Base-by-base conservation (phyloP, 148 eudicot genomes). In the Vaccinium macrocarpon region DNA sequence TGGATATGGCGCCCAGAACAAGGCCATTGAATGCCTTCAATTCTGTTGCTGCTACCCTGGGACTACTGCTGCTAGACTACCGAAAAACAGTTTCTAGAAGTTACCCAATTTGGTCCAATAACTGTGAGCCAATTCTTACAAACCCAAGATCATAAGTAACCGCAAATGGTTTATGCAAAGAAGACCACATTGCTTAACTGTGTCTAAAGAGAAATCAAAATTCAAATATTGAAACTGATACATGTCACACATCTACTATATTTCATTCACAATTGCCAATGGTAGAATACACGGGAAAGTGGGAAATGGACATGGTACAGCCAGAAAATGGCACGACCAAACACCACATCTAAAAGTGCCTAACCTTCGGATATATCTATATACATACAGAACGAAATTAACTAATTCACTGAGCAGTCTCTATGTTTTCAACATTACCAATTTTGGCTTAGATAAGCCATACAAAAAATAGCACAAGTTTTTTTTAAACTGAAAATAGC, bases 121-220 rank as follows among this genome's bases (percentile, higher is more conserved):
- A 42, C 4, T 42, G 46, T 42, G 46, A 42, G 46, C 46, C 46
- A 42, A 42, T 5, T 42, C 46, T 42, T 5, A 42, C 46, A 42
- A 42, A 64, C 81, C 55, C 32, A 57, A 66, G n/a, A 79, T 35
- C 19, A 49, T 59, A 53, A 85, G 55, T 18, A 81, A 53, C 52
- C 50, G 38, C 55, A 71, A 79, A 42, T 48, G 71, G 51, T 6
- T 35, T n/a, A 53, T 42, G 42, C 15, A 85, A 38, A 51, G 19
- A 80, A 56, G 32, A 18, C 46, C 15, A 82, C 21, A 51, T 1
- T 52, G 52, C 46, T 21, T 48, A 50, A 12, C 61, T 32, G n/a
- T 18, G 12, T 10, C 32, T 32, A 35, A 25, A 35, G 81, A 42
- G 56, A 83, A 2, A 82, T 50, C 85, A 83, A 38, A 29, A 29